Conservation (phyloP, 208 protist species). For the Blastocrithidia nonstop region DNA sequence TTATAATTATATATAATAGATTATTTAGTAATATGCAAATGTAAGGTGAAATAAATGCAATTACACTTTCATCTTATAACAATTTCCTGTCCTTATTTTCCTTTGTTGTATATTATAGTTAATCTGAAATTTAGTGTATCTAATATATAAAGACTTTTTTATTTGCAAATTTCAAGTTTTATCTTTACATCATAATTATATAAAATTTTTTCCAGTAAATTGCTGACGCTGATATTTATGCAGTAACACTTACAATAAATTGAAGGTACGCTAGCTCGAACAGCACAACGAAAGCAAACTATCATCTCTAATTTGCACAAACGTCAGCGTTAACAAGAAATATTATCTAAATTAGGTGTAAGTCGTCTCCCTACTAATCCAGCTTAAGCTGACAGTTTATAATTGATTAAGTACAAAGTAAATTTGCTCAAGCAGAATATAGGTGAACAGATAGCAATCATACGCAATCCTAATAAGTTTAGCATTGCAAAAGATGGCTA, state of each 20-base stretch:
- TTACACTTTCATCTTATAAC: no score
- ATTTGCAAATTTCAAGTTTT: no score
- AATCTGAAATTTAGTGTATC: no score
- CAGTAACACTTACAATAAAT: conserved; percentile 69
- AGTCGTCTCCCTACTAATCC: conserved; percentile 52
- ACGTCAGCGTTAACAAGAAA: conserved; percentile 36
- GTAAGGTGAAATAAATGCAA: no score
- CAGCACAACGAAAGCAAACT: conserved; percentile 62
- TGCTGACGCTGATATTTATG: conserved; percentile 38
- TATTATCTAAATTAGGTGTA: conserved; percentile 31
- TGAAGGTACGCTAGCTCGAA: conserved; percentile 66
- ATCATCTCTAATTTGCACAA: conserved; percentile 66
- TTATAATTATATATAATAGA: no score
- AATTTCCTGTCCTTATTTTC: no score
- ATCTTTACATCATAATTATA: no score
- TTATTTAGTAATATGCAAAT: no score
- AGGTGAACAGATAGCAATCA: conserved; percentile 44
- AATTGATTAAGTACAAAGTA: conserved; percentile 52
- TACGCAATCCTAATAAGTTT: conserved; percentile 27
- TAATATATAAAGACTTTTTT: no score
- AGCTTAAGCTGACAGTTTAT: conserved; percentile 25
- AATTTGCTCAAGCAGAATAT: conserved; percentile 54
- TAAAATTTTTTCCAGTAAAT: no score
- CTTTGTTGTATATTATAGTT: no score
- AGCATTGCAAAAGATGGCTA: conserved; percentile 70